Conservation (phyloP, 257 asterid species). For the Gardenia jasminoides region DNA sequence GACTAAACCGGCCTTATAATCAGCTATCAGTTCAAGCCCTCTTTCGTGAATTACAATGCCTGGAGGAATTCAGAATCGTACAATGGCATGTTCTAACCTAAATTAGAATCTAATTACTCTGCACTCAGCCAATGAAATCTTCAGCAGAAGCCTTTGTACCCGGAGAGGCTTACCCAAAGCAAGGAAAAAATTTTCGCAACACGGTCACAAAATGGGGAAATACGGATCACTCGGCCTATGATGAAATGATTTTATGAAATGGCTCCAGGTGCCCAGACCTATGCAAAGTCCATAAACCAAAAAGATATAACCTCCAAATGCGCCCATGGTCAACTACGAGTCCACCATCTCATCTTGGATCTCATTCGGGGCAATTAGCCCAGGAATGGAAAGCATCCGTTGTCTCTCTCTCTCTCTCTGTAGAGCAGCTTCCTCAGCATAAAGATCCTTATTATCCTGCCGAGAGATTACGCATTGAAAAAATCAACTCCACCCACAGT, state of each 20-base stretch:
- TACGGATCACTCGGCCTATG: slow-evolving; percentile 11
- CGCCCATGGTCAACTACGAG: slow-evolving; percentile 30
- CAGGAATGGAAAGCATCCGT: slow-evolving; percentile 85
- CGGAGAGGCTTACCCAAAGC: slow-evolving; percentile 5
- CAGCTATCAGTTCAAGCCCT: not conserved
- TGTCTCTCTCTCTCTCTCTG: slow-evolving; percentile 83
- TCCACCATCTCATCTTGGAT: slow-evolving; percentile 91
- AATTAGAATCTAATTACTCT: slow-evolving; percentile 54
- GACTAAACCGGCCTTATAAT: not conserved
- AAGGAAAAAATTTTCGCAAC: slow-evolving; percentile 11
- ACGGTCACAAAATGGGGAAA: not conserved
- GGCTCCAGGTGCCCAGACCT: slow-evolving; percentile 16
- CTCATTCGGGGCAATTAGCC: slow-evolving; percentile 89
- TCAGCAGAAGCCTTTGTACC: slow-evolving; percentile 23
- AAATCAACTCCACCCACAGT: not conserved
- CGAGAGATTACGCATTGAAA: not conserved
- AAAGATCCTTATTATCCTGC: slow-evolving; percentile 95
- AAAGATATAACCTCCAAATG: not conserved
- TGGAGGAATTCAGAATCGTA: slow-evolving; percentile 21
- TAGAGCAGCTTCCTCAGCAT: slow-evolving; percentile 92
- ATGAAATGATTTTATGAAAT: not conserved
- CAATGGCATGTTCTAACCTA: slow-evolving; percentile 37
- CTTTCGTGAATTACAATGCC: slow-evolving; percentile 27
- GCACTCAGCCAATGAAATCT: slow-evolving; percentile 42
- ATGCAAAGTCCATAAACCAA: slow-evolving; percentile 28